Conservation (phyloP, 1,284 basidiomycete species). For the Apiotrichum domesticum region DNA sequence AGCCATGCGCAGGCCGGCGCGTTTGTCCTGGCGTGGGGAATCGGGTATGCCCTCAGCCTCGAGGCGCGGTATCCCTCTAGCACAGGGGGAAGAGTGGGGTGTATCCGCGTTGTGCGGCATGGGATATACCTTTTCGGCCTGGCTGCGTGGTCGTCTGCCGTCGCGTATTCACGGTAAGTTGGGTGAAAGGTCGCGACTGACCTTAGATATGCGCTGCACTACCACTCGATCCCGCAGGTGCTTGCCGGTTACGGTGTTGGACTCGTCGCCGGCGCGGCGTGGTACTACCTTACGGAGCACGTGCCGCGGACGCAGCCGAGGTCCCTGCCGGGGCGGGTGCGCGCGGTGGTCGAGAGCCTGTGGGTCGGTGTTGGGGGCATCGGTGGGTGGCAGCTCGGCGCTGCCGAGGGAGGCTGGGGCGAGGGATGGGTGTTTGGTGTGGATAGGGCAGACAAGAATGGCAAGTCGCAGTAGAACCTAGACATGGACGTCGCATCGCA, state of each 20-base stretch:
- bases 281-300: slow-evolving; percentile 35
- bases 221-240: slow-evolving; percentile 41
- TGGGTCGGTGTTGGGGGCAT: slow-evolving; percentile 39
- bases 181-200: not conserved
- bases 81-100: not conserved
- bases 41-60: slow-evolving; percentile 28
- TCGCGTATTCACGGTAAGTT: slow-evolving; percentile 43
- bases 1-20: slow-evolving; percentile 44
- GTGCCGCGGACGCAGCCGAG: slow-evolving; percentile 25
- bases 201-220: slow-evolving; percentile 37
- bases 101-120: slow-evolving; percentile 12
- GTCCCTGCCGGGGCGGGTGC: slow-evolving; percentile 19
- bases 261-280: slow-evolving; percentile 21
- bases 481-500: not conserved
- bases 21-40: slow-evolving; percentile 38
- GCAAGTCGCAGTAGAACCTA: no score
- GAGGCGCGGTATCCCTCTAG: slow-evolving; percentile 7
- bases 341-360: slow-evolving; percentile 20
- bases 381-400: slow-evolving; percentile 36
- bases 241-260: slow-evolving; percentile 35
- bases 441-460: not conserved
- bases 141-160: slow-evolving; percentile 34
- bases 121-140: slow-evolving; percentile 35
- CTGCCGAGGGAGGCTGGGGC: slow-evolving; percentile 36
- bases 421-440: slow-evolving; percentile 28